A percentile compares a stretch with the other conserved stretches of the same genome.
phyloP scores from a whole-genome alignment of 78 protist genomes.

The Mastigamoeba balamuthi region DNA sequence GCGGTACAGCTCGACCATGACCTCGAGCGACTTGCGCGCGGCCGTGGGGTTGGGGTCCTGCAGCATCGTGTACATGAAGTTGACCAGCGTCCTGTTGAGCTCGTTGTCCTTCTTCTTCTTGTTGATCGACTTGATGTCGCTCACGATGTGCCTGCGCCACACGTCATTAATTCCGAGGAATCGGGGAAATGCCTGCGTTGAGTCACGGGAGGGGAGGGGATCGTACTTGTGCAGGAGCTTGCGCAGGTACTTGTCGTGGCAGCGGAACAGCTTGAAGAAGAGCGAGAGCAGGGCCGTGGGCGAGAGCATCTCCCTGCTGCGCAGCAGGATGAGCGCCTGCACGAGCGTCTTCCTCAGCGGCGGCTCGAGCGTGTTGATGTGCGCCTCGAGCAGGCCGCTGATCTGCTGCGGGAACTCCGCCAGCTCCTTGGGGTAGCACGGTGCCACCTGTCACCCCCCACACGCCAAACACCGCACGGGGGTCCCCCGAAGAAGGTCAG shows the following conservation, averaged over 20 bases:
- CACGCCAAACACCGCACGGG: neutral
- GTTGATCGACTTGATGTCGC: slow-evolving; percentile 57
- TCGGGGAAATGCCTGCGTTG: neutral
- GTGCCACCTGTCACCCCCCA: slow-evolving; percentile 35
- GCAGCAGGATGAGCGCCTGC: slow-evolving; percentile 47
- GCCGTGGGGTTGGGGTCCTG: slow-evolving; percentile 37
- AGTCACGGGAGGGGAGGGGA: neutral
- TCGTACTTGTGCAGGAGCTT: neutral
- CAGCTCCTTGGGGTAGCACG: slow-evolving; percentile 42
- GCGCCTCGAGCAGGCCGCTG: slow-evolving; percentile 39
- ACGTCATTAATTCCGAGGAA: neutral
- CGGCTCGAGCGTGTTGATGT: slow-evolving; percentile 23
- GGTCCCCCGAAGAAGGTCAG: too few species aligned
- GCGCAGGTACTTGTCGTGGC: slow-evolving; percentile 68
- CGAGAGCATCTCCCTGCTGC: slow-evolving; percentile 28
- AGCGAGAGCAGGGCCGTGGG: slow-evolving; percentile 15
- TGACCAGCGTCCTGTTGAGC: slow-evolving; percentile 62
- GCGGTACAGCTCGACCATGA: slow-evolving; percentile 69
- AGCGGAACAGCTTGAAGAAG: slow-evolving; percentile 76
- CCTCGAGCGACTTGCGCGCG: slow-evolving; percentile 55
- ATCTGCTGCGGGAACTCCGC: slow-evolving; percentile 27
- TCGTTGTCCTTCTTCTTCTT: slow-evolving; percentile 39
- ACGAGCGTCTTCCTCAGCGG: slow-evolving; percentile 38
- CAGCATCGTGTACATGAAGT: slow-evolving; percentile 65
- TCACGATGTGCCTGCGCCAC: slow-evolving; percentile 48